A percentile compares a stretch with the other conserved stretches of the same genome.
Evolutionary conservation across 441 rosid genomes (phyloP).

Genomic region (Adansonia grandidieri): DNA sequence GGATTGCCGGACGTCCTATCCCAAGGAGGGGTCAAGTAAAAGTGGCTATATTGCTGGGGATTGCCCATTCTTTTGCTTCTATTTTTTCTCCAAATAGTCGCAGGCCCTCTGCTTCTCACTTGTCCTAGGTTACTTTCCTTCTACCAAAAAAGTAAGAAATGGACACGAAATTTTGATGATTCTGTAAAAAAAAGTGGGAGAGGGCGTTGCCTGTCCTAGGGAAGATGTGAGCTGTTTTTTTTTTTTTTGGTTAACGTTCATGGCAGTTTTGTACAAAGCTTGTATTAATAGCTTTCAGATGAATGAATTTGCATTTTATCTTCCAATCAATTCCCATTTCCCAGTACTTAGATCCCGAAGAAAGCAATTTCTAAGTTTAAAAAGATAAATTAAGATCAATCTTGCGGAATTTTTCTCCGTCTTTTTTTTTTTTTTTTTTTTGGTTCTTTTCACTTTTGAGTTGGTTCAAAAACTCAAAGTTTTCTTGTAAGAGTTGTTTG

Average conservation of each 20-base stretch:
- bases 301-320: background rate
- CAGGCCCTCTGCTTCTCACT: conserved; percentile 26
- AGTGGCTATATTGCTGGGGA: conserved; percentile 43
- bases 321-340: background rate
- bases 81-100: conserved; percentile 33
- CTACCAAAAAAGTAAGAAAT: background rate
- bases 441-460: too few relatives aligned
- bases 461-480: too few relatives aligned
- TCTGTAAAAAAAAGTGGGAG: conserved; percentile 17
- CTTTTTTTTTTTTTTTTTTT: too few relatives aligned
- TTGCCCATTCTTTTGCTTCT: conserved; percentile 53
- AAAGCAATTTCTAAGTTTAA: too few relatives aligned
- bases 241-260: conserved; percentile 3
- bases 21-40: conserved; percentile 58
- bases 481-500: too few relatives aligned
- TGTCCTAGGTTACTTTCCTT: conserved; percentile 16
- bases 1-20: conserved; percentile 41
- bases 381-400: too few relatives aligned
- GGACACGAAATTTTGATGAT: background rate
- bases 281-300: conserved; percentile 16
- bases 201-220: background rate
- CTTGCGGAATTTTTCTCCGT: background rate
- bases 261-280: conserved; percentile 23
- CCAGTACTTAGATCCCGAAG: too few relatives aligned
- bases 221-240: conserved; percentile 15